Percentiles rank a stretch among this genome's conserved stretches.
Conservation (phyloP, 352 stramenopile species). For the Blastocystis sp. region DNA sequence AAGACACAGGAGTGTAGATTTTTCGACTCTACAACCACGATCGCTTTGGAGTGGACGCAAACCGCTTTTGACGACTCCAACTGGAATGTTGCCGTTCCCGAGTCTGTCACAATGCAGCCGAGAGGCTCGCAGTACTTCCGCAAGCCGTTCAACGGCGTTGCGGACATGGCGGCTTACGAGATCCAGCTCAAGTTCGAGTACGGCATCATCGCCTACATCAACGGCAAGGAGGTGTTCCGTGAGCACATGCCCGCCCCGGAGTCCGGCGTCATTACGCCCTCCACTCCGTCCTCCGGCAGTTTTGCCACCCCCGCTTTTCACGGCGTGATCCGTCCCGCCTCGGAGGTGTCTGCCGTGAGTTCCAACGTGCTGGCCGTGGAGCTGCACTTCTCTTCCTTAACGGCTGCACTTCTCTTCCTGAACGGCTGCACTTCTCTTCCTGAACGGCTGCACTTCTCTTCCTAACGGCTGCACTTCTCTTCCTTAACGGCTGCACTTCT, state of each 20-base stretch:
- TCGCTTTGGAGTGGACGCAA: background rate
- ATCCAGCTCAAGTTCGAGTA: constrained; percentile 29
- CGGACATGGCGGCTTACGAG: background rate
- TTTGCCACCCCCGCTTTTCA: background rate
- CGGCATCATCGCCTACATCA: background rate
- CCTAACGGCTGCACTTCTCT: too few relatives aligned
- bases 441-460: too few relatives aligned
- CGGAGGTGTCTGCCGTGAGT: background rate
- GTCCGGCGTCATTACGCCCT: background rate
- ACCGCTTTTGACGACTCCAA: background rate
- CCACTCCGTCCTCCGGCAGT: background rate
- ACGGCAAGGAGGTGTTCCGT: constrained; percentile 16
- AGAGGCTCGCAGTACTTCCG: constrained; percentile 41
- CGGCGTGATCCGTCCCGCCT: background rate
- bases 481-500: too few relatives aligned
- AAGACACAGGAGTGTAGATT: background rate
- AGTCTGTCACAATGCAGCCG: background rate
- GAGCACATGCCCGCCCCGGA: background rate
- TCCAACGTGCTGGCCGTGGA: constrained; percentile 20
- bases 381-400: too few relatives aligned
- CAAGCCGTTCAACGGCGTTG: background rate
- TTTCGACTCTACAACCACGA: too few relatives aligned
- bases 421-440: too few relatives aligned
- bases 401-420: too few relatives aligned
- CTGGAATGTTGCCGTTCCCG: background rate